These are phyloP conservation scores for Penstemon davidsonii DNA, from an alignment of 257 asterid species.

Conservation along the genomic window DNA sequence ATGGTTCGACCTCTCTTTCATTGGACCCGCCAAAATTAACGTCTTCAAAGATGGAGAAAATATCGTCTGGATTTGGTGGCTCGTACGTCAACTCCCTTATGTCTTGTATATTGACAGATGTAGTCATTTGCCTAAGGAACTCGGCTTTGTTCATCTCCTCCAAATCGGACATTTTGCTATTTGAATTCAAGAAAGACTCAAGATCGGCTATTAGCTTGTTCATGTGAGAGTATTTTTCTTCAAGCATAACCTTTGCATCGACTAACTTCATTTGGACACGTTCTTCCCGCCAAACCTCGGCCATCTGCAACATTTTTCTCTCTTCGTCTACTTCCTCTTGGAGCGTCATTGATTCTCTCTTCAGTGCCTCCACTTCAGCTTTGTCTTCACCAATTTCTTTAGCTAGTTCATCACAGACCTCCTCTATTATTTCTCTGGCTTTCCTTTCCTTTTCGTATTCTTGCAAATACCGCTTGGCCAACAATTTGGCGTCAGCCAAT, in stretches of 20 bases:
- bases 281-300: conserved; percentile 84
- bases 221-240: conserved; percentile 61
- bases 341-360: conserved; percentile 49
- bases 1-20: conserved; percentile 43
- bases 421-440: conserved; percentile 63
- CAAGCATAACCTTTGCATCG: conserved; percentile 71
- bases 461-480: conserved; percentile 55
- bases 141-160: conserved; percentile 55
- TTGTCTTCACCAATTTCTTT: conserved; percentile 70
- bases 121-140: conserved; percentile 47
- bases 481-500: conserved; percentile 55
- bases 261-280: conserved; percentile 71
- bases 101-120: conserved; percentile 51
- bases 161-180: conserved; percentile 24
- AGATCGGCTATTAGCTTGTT: conserved; percentile 50
- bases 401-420: conserved; percentile 76
- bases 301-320: conserved; percentile 77
- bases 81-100: conserved; percentile 55
- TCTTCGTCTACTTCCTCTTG: conserved; percentile 71
- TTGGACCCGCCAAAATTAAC: conserved; percentile 37
- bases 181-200: conserved; percentile 41
- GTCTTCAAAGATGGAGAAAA: conserved; percentile 56
- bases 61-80: conserved; percentile 59
- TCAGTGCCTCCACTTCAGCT: conserved; percentile 57
- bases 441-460: conserved; percentile 63